Percentiles rank a stretch among this genome's conserved stretches.
These are phyloP conservation scores for Bassia scoparia DNA, from an alignment of 148 eudicot genomes.

Conservation along the genomic window DNA sequence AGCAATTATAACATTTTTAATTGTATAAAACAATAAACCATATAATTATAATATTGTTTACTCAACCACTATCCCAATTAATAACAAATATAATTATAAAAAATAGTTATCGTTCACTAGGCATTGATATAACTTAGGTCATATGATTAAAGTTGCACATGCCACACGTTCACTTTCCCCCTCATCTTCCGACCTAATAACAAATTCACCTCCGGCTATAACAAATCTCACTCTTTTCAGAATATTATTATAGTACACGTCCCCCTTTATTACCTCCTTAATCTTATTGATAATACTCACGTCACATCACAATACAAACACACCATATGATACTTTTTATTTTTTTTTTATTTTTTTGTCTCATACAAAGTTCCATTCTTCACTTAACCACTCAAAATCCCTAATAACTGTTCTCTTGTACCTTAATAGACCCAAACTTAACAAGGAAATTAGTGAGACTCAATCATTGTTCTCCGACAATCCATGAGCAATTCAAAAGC, in stretches of 20 bases:
- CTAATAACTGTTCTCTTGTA: constrained; percentile 10
- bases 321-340: constrained; percentile 1
- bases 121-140: neutral
- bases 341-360: constrained; percentile 2
- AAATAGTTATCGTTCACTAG: too few relatives aligned
- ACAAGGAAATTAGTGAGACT: neutral
- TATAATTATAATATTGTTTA: neutral
- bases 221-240: constrained; percentile 40
- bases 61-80: neutral
- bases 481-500: constrained; percentile 28
- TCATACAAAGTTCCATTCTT: neutral
- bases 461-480: constrained; percentile 44
- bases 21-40: too few relatives aligned
- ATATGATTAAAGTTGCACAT: constrained; percentile 26
- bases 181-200: constrained; percentile 19
- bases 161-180: constrained; percentile 48
- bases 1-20: too few relatives aligned
- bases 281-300: constrained; percentile 24
- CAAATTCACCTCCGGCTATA: constrained; percentile 23
- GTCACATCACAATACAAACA: neutral
- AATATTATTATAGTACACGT: constrained; percentile 39
- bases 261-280: constrained; percentile 17
- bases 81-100: too few relatives aligned
- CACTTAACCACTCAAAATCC: constrained; percentile 33
- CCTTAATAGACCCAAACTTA: neutral